Conservation (phyloP, 2,329 filamentous ascomycete genomes). For the Tolypocladium amazonense region DNA sequence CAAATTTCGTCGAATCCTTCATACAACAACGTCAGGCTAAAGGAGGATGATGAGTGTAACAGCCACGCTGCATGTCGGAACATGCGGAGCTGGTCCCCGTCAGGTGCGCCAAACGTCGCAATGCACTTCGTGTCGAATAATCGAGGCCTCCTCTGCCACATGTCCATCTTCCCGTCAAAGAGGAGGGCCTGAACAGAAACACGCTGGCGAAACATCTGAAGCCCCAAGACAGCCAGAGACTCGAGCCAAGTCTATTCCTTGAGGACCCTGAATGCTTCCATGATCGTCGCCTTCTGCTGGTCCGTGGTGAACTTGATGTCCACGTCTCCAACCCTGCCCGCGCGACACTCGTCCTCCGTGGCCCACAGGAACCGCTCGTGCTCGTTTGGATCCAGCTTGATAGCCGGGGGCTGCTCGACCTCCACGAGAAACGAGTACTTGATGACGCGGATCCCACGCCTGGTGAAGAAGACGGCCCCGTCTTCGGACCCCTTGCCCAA, state of each 20-base stretch:
- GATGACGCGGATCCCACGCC: not conserved
- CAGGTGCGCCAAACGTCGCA: no score
- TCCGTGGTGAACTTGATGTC: slow-evolving; percentile 10
- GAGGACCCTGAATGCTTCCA: slow-evolving; percentile 9
- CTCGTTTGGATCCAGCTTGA: slow-evolving; percentile 18
- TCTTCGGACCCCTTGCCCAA: not conserved
- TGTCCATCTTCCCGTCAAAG: not conserved
- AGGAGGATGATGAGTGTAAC: no score
- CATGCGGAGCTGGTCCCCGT: not conserved
- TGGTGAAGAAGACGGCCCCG: not conserved
- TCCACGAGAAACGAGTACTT: slow-evolving; percentile 8
- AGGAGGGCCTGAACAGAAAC: not conserved
- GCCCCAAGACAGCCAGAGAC: not conserved
- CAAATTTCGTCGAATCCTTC: no score
- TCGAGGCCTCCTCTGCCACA: not conserved
- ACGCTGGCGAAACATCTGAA: not conserved
- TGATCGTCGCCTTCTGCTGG: slow-evolving; percentile 7
- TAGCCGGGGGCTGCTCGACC: slow-evolving; percentile 7
- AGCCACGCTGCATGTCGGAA: not conserved
- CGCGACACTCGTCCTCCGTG: slow-evolving; percentile 14
- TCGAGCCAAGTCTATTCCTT: not conserved
- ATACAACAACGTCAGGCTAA: no score
- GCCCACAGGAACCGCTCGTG: slow-evolving; percentile 21
- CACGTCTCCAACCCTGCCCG: slow-evolving; percentile 7
- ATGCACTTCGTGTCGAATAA: no score